Conservation (phyloP, 1,284 basidiomycete species). For the Ustilago shanxiensis region DNA sequence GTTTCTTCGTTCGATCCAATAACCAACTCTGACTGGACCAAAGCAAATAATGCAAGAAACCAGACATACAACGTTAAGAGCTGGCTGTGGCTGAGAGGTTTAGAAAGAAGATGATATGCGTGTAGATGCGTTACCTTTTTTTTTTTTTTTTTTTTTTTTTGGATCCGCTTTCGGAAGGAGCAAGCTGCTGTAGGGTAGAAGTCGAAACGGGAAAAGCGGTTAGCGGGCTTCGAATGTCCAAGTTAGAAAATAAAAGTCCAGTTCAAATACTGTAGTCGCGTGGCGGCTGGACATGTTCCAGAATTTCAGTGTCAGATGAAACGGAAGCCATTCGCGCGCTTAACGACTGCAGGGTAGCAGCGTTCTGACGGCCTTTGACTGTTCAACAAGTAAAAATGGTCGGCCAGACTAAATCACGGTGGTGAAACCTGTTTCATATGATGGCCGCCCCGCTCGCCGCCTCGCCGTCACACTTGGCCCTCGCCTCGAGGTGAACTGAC, state of each 20-base stretch:
- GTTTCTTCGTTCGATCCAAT: background rate
- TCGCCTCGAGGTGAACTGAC: background rate
- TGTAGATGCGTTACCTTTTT: background rate
- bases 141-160: too few relatives aligned
- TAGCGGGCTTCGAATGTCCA: conserved; percentile 15
- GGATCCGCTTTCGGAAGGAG: conserved; percentile 7
- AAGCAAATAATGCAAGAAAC: background rate
- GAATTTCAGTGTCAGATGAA: conserved; percentile 12
- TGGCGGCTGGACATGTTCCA: conserved; percentile 22
- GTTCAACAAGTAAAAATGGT: too few relatives aligned
- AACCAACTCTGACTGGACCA: background rate
- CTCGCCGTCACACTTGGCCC: background rate
- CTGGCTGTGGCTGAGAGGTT: background rate
- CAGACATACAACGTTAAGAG: background rate
- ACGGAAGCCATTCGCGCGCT: conserved; percentile 1
- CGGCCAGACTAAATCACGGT: background rate
- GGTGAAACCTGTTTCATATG: conserved; percentile 17
- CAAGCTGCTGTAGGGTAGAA: background rate
- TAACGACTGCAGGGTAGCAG: background rate
- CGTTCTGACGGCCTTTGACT: conserved; percentile 1
- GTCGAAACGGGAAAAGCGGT: conserved; percentile 4
- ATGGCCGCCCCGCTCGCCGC: conserved; percentile 4
- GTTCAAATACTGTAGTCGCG: background rate
- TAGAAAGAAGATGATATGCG: conserved; percentile 1
- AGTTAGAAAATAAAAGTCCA: background rate